Base-by-base conservation (phyloP, 192 early-diverging fungal species). In the Anaeromyces robustus region DNA sequence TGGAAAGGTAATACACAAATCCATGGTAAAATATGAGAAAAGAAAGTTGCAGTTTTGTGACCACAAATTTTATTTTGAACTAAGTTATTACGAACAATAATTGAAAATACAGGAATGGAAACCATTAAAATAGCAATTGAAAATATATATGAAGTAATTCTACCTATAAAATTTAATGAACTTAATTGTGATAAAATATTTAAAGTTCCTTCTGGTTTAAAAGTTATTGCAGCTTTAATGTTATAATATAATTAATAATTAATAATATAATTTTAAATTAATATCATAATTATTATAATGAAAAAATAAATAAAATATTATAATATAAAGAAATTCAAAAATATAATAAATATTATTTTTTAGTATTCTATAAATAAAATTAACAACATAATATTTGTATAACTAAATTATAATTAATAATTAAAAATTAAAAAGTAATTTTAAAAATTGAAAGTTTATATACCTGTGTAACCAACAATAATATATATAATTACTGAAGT, bases 81-180 rank as follows among this genome's bases (percentile, higher is more conserved):
- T 17, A 90, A 43, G 77, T 90, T 90, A 30, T 84, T 80, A 28
- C 85, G 34, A 16, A 85, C 81, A 17, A 90, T 86, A 39, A 89
- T 84, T 52, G 86, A 90, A 31, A 79, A 83, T 29, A 89, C 84
- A 0, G 89, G 87, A 43, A 90, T 88, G 19, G 83, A 78, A 19
- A 88, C 88, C 39, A 90, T 78, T 30, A 90, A 81, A 88, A 90
- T 89, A 22, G 87, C 82, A 52, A 87, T 79, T 18, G 87, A 78
- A 82, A 87, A 90, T 22, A 84, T 29, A 77, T 86, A 89, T 30
- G 84, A 83, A 2, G 84, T 81, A n/a, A 83, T 78, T 81, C 86
- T 86, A 81, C 83, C 86, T 28, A 90, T 78, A 11, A 78, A 17
- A 12, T 34, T 30, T 52, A 81, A 83, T 28, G 78, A 79, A 13